Evolutionary conservation across 2,329 filamentous ascomycete genomes (phyloP).

Genomic region (Colletotrichum euphorbiae): DNA sequence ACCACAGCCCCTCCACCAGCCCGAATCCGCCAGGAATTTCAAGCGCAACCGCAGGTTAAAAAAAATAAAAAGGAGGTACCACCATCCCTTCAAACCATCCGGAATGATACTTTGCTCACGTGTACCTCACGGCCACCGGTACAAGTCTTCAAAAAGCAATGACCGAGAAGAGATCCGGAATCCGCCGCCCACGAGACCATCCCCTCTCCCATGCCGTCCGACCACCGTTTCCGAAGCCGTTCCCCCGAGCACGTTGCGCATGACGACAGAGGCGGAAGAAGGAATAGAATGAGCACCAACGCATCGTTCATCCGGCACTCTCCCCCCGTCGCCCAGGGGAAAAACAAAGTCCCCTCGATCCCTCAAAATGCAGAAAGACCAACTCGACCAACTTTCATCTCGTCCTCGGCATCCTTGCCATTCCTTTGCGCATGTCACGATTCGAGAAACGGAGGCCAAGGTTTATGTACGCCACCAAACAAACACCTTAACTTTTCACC

Average conservation of each 20-base stretch:
- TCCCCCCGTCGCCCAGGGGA: too few species aligned
- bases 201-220: neutral
- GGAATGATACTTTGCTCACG: neutral
- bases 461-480: too few species aligned
- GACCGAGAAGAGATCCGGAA: neutral
- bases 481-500: too few species aligned
- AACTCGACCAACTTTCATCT: too few species aligned
- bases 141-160: neutral
- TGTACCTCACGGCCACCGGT: neutral
- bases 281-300: conserved; percentile 2
- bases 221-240: neutral
- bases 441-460: too few species aligned
- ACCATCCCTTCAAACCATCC: too few species aligned
- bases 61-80: too few species aligned
- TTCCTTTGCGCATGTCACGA: neutral
- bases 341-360: neutral
- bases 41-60: too few species aligned
- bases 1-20: too few species aligned
- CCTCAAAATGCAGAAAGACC: too few species aligned
- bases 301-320: conserved; percentile 5
- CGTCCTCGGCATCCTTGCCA: neutral
- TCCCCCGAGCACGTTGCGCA: too few species aligned
- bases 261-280: neutral
- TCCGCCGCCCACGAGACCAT: neutral
- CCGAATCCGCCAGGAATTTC: too few species aligned